A percentile compares a stretch with the other conserved stretches of the same genome.
Conservation (phyloP, 768 basidiomycete species). For the Tephrocybe sp. region DNA sequence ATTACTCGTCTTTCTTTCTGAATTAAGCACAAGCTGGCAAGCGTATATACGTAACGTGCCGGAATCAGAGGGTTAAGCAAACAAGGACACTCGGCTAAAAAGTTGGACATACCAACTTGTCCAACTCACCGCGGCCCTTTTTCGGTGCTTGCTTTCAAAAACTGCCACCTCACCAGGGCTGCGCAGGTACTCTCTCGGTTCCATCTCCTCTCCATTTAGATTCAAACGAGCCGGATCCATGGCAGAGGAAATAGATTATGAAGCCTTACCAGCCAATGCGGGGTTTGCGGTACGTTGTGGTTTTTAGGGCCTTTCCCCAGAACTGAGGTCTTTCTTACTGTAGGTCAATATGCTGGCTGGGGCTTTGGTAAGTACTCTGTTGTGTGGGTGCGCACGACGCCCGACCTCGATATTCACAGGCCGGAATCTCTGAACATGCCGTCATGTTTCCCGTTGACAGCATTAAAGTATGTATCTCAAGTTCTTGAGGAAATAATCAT, state of each 20-base stretch:
- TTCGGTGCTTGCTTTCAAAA: slow-evolving; percentile 3
- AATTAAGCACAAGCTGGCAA: too few species aligned
- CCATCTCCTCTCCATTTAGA: slow-evolving; percentile 1
- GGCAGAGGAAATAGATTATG: slow-evolving; percentile 49
- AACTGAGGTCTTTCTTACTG: slow-evolving; percentile 1
- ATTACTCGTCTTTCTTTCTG: too few species aligned
- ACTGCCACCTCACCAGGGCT: slow-evolving; percentile 2
- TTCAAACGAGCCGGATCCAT: slow-evolving; percentile 21
- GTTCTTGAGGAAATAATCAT: neutral
- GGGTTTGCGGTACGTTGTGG: slow-evolving; percentile 65
- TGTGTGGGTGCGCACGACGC: neutral
- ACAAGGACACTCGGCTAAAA: neutral
- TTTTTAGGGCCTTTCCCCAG: slow-evolving; percentile 10
- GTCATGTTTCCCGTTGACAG: slow-evolving; percentile 99
- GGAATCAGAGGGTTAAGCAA: neutral
- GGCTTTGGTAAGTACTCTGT: slow-evolving; percentile 69
- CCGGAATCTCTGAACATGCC: slow-evolving; percentile 98
- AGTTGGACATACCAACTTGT: neutral
- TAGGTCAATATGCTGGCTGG: slow-evolving; percentile 98
- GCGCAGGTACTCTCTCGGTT: slow-evolving; percentile 4
- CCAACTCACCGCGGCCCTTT: slow-evolving; percentile 6
- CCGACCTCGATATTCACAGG: slow-evolving; percentile 46
- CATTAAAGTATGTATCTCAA: slow-evolving; percentile 74
- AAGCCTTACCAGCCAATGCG: slow-evolving; percentile 65
- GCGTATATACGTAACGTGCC: too few species aligned